A percentile compares a stretch with the other conserved stretches of the same genome.
These are phyloP conservation scores for Nepenthes alata DNA, from an alignment of 179 eudicot genomes.

Conservation along the genomic window DNA sequence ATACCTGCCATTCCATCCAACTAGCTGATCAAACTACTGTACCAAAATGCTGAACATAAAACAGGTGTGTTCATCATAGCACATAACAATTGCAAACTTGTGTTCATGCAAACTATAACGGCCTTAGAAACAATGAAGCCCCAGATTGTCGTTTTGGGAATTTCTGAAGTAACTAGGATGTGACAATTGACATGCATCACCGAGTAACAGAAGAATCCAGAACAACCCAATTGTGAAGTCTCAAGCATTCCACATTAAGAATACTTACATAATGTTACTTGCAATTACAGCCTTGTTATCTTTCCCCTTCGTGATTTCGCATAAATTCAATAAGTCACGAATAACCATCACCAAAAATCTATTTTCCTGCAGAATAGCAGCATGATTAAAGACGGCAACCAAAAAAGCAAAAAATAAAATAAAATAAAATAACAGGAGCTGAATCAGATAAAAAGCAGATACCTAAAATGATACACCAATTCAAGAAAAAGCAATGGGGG, in stretches of 20 bases:
- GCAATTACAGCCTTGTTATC: slow-evolving; percentile 99
- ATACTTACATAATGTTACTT: slow-evolving; percentile 86
- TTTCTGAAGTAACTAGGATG: no score
- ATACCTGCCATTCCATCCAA: slow-evolving; percentile 53
- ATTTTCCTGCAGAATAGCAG: slow-evolving; percentile 60
- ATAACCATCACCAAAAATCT: slow-evolving; percentile 99
- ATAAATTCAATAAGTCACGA: slow-evolving; percentile 85
- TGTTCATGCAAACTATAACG: neutral
- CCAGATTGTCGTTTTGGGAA: no score
- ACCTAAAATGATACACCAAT: no score
- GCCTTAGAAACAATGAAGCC: no score
- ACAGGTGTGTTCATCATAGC: no score
- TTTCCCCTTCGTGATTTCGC: slow-evolving; percentile 94
- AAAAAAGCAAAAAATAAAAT: neutral
- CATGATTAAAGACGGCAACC: neutral
- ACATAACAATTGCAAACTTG: neutral
- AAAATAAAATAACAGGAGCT: neutral
- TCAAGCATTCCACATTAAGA: neutral
- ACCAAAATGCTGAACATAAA: no score
- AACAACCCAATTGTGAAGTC: neutral
- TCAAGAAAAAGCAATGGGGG: no score
- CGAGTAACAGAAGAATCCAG: no score
- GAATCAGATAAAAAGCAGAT: neutral
- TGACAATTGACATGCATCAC: no score
- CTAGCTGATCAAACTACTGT: neutral